Evolutionary conservation across 345 rosid genomes (phyloP), one percentile per base, ranked within the genome.

Genomic region (Brassica rapa): DNA sequence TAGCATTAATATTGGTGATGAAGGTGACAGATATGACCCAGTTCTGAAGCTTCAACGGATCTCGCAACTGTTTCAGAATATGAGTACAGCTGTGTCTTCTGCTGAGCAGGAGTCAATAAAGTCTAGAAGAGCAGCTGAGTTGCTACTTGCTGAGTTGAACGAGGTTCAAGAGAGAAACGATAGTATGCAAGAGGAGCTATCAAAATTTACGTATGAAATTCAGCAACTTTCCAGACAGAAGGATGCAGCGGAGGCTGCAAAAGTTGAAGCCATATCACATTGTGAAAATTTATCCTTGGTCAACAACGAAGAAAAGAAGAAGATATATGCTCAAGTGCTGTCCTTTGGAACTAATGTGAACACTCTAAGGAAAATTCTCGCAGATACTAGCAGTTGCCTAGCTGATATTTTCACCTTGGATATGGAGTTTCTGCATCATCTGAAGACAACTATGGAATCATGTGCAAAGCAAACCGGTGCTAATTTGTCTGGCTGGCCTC

Each of bases 161-260:
- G 97, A 94, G 81, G 98, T 92, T 75, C 98, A 92, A 80, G 97
- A 92, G 81, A 92, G 97, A 87, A 92, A 94, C 77, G 97, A 92
- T 71, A 49, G 78, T 72, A 88, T 94, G 74, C 98, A 88, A 82
- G 98, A 90, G 81, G 92, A 89, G 76, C 77, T 90, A 77, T 82
- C 88, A 69, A 85, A 86, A 64, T 76, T 71, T 81, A 77, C 82
- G 6, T 62, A 68, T 75, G 90, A 89, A 72, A 81, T 89, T 71
- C 49, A 78, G 59, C 87, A 85, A 68, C 78, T 88, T 72, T 84
- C 86, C 70, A 82, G 73, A 74, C 84, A 81, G 71, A 92, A 85
- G 73, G 91, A 89, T 65, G 80, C 62, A 19, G 83, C 88, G 7
- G 94, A 86, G 85, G 82, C 92, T 85, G 89, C 89, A 69, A 88